These are phyloP conservation scores for Cylindrotheca fusiformis DNA, from an alignment of 108 stramenopile species.

Conservation along the genomic window DNA sequence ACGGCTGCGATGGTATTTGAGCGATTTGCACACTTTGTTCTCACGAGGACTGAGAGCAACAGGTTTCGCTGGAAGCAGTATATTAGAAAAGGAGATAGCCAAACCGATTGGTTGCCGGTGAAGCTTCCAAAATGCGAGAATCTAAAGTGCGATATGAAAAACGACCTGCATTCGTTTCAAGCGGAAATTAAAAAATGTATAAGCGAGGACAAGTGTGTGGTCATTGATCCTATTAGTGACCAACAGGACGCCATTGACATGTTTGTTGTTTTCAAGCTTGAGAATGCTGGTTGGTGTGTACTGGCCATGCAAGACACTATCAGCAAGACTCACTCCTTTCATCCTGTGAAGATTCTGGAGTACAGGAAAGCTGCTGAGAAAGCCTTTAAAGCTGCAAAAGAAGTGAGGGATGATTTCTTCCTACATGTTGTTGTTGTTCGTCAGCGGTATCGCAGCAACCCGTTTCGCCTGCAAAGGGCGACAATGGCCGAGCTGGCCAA, in stretches of 20 bases:
- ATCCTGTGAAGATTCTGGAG: constrained; percentile 3
- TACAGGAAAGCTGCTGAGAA: constrained; percentile 2
- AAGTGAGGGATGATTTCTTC: constrained; percentile 4
- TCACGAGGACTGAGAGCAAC: no score
- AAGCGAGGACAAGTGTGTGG: background rate
- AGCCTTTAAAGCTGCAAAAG: constrained; percentile 2
- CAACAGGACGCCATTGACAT: constrained; percentile 3
- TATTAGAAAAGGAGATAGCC: no score
- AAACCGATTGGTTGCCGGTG: no score
- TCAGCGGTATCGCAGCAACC: background rate
- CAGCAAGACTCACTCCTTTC: constrained; percentile 4
- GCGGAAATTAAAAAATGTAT: background rate
- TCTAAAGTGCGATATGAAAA: background rate
- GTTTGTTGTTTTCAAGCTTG: constrained; percentile 3
- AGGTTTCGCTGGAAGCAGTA: no score
- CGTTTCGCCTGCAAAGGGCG: background rate
- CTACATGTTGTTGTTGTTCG: constrained; percentile 2
- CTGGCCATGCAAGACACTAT: constrained; percentile 4
- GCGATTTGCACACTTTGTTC: no score
- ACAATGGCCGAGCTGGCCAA: background rate
- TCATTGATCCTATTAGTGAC: constrained; percentile 3
- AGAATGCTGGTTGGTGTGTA: background rate
- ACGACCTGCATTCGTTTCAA: background rate
- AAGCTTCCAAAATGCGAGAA: background rate
- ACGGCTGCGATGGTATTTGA: no score